Base-by-base conservation (phyloP, 345 rosid genomes). In the Nasturtium officinale region DNA sequence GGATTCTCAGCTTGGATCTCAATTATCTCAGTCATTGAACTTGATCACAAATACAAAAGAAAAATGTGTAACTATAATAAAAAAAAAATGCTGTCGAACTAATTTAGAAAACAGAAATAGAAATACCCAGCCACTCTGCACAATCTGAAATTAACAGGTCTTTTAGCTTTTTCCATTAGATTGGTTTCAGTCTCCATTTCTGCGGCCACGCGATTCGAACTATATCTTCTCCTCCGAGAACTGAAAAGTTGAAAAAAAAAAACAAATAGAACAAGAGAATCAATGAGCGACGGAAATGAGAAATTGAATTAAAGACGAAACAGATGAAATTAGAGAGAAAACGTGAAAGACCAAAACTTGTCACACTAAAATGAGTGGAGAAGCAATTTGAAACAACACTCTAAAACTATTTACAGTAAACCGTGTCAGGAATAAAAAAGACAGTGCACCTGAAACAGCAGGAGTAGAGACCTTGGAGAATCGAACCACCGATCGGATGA, bases 71-170 rank as follows among this genome's bases (percentile, higher is more conserved):
- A 70, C 23, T 13, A 69, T 15, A 28, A 75, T 66, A n/a, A n/a
- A n/a, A n/a, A 18, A 73, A 28, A 56, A 35, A 54, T 30, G 9
- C 16, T 43, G 13, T 35, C 13, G 8, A 32, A 18, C 26, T 20
- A 40, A 45, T 3, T 1, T 26, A 9, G 8, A 4, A 18, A 55
- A 50, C 29, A 59, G 43, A 35, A 9, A 47, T 4, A 6, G n/a
- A n/a, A 35, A 48, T 83, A 90, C 96, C 94, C 79, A 37, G 94
- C 87, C 28, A 90, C 88, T 61, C 79, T 82, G 76, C 91, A 84
- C 33, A 89, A 17, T 47, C 95, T 85, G 69, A 75, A 86, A 74
- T 52, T 43, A 13, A 80, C 87, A 67, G 58, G 17, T 40, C 26
- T 80, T 54, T 77, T 83, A 57, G 77, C 72, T 50, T 65, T 25